Evolutionary conservation across 257 asterid genomes (phyloP).

Genomic region (Solanum ossicruentum): DNA sequence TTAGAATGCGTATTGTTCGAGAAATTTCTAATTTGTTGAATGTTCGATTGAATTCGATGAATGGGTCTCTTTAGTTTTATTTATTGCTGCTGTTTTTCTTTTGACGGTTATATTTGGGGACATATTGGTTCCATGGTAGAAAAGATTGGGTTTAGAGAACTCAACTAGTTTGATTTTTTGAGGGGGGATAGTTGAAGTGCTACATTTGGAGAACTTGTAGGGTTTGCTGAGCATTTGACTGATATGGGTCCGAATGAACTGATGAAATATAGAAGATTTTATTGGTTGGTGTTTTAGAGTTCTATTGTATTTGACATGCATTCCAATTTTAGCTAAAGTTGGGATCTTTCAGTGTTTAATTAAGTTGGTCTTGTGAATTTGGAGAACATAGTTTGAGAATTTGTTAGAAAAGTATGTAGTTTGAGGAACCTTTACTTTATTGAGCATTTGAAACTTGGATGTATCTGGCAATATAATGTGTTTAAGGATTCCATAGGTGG

Average conservation of each 20-base stretch:
- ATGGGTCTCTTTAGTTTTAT: background rate
- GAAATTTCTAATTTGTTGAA: background rate
- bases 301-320: background rate
- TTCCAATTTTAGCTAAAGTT: background rate
- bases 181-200: background rate
- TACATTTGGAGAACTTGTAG: background rate
- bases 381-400: background rate
- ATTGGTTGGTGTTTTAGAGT: background rate
- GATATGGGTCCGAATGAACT: background rate
- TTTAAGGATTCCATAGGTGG: background rate
- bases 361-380: background rate
- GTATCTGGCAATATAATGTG: background rate
- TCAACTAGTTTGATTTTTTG: background rate
- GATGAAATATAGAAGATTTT: background rate
- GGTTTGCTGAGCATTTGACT: background rate
- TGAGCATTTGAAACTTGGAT: background rate
- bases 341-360: background rate
- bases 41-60: no score
- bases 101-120: background rate
- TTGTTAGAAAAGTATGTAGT: background rate
- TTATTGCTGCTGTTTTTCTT: background rate
- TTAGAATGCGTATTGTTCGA: background rate
- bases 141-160: background rate
- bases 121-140: background rate
- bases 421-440: background rate